phyloP scores from a whole-genome alignment of 768 basidiomycete species.

The Dioszegia aurantiaca region DNA sequence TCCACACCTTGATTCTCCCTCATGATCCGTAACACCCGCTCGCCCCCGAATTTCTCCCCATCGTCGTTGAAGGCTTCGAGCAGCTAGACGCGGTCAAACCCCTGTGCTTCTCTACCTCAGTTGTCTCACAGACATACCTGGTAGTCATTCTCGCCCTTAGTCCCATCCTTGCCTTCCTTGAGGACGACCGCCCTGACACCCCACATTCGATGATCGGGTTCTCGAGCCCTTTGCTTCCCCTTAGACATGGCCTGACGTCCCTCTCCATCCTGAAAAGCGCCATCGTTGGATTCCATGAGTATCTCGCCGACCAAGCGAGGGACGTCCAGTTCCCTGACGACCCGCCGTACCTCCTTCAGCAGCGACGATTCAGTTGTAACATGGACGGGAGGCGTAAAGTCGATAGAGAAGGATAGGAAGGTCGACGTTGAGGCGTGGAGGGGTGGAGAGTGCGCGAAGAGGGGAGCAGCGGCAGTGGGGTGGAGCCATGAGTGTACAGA shows the following conservation, averaged over 20 bases:
- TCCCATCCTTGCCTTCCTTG: slow-evolving; percentile 44
- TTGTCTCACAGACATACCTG: slow-evolving; percentile 24
- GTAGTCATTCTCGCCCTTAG: slow-evolving; percentile 44
- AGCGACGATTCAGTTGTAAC: slow-evolving; percentile 24
- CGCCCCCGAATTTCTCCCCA: slow-evolving; percentile 44
- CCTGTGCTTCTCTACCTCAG: slow-evolving; percentile 1
- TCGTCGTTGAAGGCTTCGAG: slow-evolving; percentile 42
- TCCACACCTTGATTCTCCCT: slow-evolving; percentile 38
- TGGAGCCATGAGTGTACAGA: slow-evolving; percentile 42
- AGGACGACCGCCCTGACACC: slow-evolving; percentile 31
- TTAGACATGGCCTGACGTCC: slow-evolving; percentile 21
- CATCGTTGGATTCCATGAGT: slow-evolving; percentile 25
- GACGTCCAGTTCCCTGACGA: slow-evolving; percentile 42
- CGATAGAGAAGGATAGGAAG: slow-evolving; percentile 37
- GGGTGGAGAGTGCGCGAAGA: slow-evolving; percentile 35
- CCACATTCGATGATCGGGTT: slow-evolving; percentile 51
- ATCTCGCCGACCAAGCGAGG: slow-evolving; percentile 18
- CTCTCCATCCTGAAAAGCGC: slow-evolving; percentile 41
- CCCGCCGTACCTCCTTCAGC: slow-evolving; percentile 33
- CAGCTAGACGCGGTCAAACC: too few species aligned
- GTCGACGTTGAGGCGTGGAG: slow-evolving; percentile 40
- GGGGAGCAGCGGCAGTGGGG: slow-evolving; percentile 23
- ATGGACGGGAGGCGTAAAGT: slow-evolving; percentile 27
- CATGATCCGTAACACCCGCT: slow-evolving; percentile 32
- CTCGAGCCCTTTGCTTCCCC: slow-evolving; percentile 37